These are phyloP conservation scores for Colletotrichum noveboracense DNA, from an alignment of 2,329 filamentous ascomycete species.

Conservation along the genomic window DNA sequence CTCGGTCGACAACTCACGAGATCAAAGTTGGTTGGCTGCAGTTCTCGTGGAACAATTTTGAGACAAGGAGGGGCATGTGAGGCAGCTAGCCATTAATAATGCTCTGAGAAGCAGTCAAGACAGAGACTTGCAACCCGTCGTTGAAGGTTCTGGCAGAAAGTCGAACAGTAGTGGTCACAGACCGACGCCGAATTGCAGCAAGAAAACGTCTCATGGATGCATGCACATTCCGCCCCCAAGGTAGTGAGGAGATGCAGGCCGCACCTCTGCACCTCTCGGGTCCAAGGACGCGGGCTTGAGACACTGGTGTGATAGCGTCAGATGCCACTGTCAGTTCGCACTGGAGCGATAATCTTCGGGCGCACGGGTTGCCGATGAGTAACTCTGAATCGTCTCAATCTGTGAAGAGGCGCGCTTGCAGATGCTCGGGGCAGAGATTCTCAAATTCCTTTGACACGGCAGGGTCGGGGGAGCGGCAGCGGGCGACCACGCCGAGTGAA, in stretches of 20 bases:
- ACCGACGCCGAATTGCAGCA: constrained; percentile 1
- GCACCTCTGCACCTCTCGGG: neutral
- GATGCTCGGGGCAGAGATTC: neutral
- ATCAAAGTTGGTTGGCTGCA: neutral
- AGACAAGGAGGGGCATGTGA: constrained; percentile 1
- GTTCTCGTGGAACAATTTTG: neutral
- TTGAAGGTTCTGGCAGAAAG: neutral
- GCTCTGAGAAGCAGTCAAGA: neutral
- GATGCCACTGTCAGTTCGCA: constrained; percentile 6
- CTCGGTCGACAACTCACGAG: neutral
- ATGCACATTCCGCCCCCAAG: neutral
- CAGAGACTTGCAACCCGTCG: neutral
- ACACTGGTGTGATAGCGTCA: constrained; percentile 19
- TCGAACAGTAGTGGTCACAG: neutral
- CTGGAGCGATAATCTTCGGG: neutral
- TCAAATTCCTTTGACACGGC: neutral
- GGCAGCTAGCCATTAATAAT: neutral
- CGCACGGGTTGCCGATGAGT: constrained; percentile 1
- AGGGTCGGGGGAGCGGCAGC: neutral
- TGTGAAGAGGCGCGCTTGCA: neutral
- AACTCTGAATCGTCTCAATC: neutral
- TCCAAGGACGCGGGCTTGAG: constrained; percentile 5
- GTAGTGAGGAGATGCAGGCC: neutral
- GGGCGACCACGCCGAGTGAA: neutral
- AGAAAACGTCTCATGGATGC: neutral